A percentile compares a stretch with the other conserved stretches of the same genome.
Evolutionary conservation across 2,329 filamentous ascomycete genomes (phyloP).

Genomic region (Colletotrichum plurivorum): DNA sequence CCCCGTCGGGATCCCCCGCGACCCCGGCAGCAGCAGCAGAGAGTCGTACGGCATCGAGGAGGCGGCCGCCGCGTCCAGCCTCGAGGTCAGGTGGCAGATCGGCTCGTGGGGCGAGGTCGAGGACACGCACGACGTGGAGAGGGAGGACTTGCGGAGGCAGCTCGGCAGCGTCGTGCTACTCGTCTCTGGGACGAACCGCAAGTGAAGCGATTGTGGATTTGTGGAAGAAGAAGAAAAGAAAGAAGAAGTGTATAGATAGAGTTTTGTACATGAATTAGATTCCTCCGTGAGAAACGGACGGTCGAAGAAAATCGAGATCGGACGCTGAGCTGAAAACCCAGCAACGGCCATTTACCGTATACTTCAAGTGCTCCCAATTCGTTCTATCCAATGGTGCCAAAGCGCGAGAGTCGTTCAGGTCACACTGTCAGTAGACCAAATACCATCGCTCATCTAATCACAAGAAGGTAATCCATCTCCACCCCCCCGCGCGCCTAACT

Average conservation of each 20-base stretch:
- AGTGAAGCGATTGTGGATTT: background rate
- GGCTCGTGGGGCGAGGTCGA: slow-evolving; percentile 96
- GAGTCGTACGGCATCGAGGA: slow-evolving; percentile 83
- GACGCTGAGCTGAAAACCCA: too few relatives aligned
- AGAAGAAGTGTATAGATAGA: slow-evolving; percentile 11
- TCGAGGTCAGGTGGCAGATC: slow-evolving; percentile 94
- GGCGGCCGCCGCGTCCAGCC: slow-evolving; percentile 80
- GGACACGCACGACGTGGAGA: slow-evolving; percentile 96
- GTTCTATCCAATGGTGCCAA: too few relatives aligned
- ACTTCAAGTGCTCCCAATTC: too few relatives aligned
- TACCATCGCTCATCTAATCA: too few relatives aligned
- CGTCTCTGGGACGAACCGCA: slow-evolving; percentile 71
- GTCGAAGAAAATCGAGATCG: too few relatives aligned
- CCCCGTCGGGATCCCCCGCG: slow-evolving; percentile 56
- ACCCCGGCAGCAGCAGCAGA: slow-evolving; percentile 46
- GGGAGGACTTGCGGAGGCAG: slow-evolving; percentile 89
- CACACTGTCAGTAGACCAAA: too few relatives aligned
- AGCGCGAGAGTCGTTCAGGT: too few relatives aligned
- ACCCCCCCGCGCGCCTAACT: too few relatives aligned
- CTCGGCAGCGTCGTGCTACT: slow-evolving; percentile 89
- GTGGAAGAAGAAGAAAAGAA: too few relatives aligned
- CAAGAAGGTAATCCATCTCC: too few relatives aligned
- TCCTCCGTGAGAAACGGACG: background rate
- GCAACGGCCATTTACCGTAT: too few relatives aligned
- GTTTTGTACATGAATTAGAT: slow-evolving; percentile 2